Base-by-base conservation (phyloP, 176 grass and related monocot species). In the Poa pratensis region DNA sequence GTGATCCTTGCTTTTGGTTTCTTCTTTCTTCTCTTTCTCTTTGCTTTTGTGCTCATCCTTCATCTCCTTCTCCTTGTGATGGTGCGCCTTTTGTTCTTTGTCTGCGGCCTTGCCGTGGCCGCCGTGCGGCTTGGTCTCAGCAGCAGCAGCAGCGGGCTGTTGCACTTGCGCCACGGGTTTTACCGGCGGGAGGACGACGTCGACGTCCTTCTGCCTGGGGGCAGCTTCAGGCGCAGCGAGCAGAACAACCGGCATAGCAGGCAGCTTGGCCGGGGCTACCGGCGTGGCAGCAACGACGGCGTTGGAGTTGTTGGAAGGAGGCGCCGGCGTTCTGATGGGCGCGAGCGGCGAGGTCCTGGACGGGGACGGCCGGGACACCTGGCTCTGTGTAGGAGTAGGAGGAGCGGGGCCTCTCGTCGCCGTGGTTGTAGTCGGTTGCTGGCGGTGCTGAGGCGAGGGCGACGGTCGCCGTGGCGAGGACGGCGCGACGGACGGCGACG, bases 381-480 rank as follows among this genome's bases (percentile, higher is more conserved):
- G 72, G 3, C 27, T 18, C 62, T 69, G 79, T 14, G 86, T 24
- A 16, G 62, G 45, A 39, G 24, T n/a, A 20, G 85, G 58, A 28
- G 85, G 10, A 46, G 45, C 18, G 54, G 53, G 42, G 1, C 37
- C 73, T 23, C 28, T 66, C 63, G 88, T 32, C 16, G 42, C 6
- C 27, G 78, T 0, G 28, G 39, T 16, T 6, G 61, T 18, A 1
- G 54, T 34, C 4, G 86, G 6, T 1, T 7, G 70, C 26, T 28
- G 76, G 26, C 13, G 69, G 30, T 75, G 10, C n/a, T 77, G 83
- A 49, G 48, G 14, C 14, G 79, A 27, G 2, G 77, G 32, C 13
- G 85, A 63, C 19, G 78, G 77, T 65, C 64, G 79, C 19, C 82
- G 81, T 12, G 88, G 86, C 16, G 67, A 84, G 5, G 90, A 68